These are phyloP conservation scores for Fusarium devonianum DNA, from an alignment of 2,329 filamentous ascomycete species.

Conservation along the genomic window DNA sequence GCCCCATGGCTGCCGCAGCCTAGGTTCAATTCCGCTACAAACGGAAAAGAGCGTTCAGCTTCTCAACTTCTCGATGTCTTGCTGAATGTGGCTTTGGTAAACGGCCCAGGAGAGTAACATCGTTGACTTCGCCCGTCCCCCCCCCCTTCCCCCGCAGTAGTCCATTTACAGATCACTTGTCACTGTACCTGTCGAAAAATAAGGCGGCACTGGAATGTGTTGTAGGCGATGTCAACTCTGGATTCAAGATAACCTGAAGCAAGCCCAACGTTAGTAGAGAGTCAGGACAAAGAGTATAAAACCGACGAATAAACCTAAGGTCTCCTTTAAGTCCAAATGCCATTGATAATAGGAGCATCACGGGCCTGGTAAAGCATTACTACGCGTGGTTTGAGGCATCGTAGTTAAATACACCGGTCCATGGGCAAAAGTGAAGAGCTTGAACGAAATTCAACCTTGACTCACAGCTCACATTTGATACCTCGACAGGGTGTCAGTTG, in stretches of 20 bases:
- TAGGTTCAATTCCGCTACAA: conserved; percentile 31
- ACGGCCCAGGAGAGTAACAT: conserved; percentile 50
- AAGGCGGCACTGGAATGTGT: conserved; percentile 53
- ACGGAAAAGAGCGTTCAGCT: conserved; percentile 16
- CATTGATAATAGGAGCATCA: conserved; percentile 55
- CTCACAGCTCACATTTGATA: too few species aligned
- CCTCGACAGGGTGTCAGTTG: too few species aligned
- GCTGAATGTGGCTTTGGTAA: not conserved
- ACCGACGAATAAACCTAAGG: conserved; percentile 41
- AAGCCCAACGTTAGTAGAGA: not conserved
- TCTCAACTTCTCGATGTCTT: not conserved
- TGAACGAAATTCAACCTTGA: not conserved
- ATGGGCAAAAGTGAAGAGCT: not conserved
- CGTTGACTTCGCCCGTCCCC: too few species aligned
- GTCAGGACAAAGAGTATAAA: not conserved
- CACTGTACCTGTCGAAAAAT: conserved; percentile 57
- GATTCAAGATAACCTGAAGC: conserved; percentile 32
- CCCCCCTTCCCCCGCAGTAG: conserved; percentile 51
- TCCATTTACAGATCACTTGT: conserved; percentile 58
- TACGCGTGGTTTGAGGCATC: conserved; percentile 39
- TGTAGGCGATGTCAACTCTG: conserved; percentile 31
- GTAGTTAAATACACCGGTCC: not conserved
- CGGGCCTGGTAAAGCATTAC: conserved; percentile 57
- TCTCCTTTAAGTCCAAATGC: conserved; percentile 57
- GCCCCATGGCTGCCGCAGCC: conserved; percentile 33